Evolutionary conservation across 768 basidiomycete species (phyloP), one percentile per base, ranked within the genome.

Genomic region (Collybiopsis luxurians): DNA sequence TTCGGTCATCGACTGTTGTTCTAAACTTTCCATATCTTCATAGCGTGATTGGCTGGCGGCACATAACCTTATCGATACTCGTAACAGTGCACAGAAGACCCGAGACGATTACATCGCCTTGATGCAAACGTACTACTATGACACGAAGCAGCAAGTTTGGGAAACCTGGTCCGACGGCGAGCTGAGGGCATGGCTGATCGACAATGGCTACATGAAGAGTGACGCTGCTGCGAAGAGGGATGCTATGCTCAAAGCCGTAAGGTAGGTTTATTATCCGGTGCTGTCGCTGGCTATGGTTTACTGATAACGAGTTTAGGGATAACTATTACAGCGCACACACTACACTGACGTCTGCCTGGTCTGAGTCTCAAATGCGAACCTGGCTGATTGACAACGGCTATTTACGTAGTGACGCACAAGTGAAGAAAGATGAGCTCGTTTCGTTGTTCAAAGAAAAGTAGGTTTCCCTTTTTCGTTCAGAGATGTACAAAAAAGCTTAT

Each of bases 71-170:
- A 75, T 93, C 63, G 79, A 57, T 19, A 39, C 39, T 44, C 60
- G 51, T 48, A 72, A 79, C 31, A 72, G 74, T 26, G 65, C 61
- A 9, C 68, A 78, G 71, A 84, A 63, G 69, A 80, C 80, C 19
- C 82, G 85, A 59, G 85, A 85, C 56, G 76, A 79, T 54, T 80
- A 95, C 30, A 61, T 83, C 38, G 77, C 75, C 17, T 68, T 84
- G 48, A 91, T 97, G 90, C 75, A 84, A 58, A 73, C 77, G 30
- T 95, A 94, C 66, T 93, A 96, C 67, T 95, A 91, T 64, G 72
- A 71, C 51, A 62, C 71, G 11, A 66, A 72, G 45, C 82, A 89
- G 46, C 66, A 71, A 12, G 83, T 85, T 39, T 90, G 81, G 74
- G 66, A 73, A 42, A 71, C 81, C 2, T 96, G 94, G 94, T 77